Conservation (phyloP, 371 early-diverging fungal genomes). For the Circinella minor region DNA sequence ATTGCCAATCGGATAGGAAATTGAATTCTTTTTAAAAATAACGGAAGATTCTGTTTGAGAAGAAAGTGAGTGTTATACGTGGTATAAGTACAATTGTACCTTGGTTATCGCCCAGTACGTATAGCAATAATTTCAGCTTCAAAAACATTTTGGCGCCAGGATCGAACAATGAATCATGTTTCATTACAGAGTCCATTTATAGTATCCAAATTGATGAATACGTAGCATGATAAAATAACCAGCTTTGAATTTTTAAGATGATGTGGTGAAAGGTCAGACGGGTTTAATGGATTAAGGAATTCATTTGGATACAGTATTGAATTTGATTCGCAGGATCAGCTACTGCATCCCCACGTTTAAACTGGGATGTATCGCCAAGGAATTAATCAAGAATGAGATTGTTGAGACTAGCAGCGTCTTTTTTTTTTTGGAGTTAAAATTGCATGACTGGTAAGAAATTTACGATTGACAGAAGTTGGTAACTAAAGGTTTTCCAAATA, state of each 20-base stretch:
- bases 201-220: background rate
- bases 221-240: background rate
- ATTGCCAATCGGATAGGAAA: background rate
- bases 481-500: background rate
- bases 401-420: background rate
- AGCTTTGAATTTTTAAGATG: background rate
- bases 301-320: background rate
- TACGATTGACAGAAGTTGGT: too few species aligned
- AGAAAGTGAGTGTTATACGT: background rate
- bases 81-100: background rate
- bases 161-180: background rate
- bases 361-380: background rate
- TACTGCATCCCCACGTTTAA: background rate
- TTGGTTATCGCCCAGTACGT: background rate
- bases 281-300: background rate
- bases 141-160: background rate
- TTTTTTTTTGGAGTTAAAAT: slow-evolving; percentile 5
- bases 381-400: background rate
- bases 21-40: background rate
- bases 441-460: background rate
- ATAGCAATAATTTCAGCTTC: slow-evolving; percentile 3
- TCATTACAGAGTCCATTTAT: background rate
- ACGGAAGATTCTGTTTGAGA: background rate
- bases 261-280: background rate
- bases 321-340: background rate